A percentile compares a stretch with the other conserved stretches of the same genome.
These are phyloP conservation scores for Yamadazyma conglobata DNA, from an alignment of 1,139 yeast species.

Conservation along the genomic window DNA sequence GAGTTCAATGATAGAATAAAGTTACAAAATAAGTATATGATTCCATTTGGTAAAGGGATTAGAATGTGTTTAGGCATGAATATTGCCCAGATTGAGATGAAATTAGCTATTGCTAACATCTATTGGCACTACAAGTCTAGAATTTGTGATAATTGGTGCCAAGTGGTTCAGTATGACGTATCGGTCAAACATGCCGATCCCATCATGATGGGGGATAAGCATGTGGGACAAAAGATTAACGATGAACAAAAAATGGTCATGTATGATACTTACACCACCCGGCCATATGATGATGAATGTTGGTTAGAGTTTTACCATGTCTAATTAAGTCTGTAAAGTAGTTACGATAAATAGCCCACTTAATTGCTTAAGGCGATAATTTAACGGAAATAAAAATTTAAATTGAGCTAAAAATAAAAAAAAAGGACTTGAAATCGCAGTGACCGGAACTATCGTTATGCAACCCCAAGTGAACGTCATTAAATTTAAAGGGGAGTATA, in stretches of 20 bases:
- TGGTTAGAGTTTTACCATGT: slow-evolving; percentile 47
- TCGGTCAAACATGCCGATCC: slow-evolving; percentile 13
- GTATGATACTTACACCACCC: slow-evolving; percentile 51
- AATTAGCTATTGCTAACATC: slow-evolving; percentile 51
- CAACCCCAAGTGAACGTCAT: no score
- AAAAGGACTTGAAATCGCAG: no score
- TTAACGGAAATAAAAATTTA: no score
- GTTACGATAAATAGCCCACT: no score
- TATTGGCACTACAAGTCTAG: slow-evolving; percentile 45
- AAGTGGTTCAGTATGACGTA: slow-evolving; percentile 18
- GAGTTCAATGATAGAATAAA: slow-evolving; percentile 38
- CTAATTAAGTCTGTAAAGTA: no score
- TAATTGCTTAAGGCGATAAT: no score
- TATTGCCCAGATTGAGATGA: slow-evolving; percentile 65
- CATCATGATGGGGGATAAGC: slow-evolving; percentile 24
- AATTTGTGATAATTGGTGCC: slow-evolving; percentile 45
- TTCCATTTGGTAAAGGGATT: slow-evolving; percentile 74
- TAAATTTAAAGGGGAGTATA: no score
- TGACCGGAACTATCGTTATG: no score
- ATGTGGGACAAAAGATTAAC: slow-evolving; percentile 18
- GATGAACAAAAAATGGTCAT: slow-evolving; percentile 50
- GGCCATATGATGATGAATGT: slow-evolving; percentile 50
- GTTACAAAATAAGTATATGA: slow-evolving; percentile 50
- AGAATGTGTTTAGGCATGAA: slow-evolving; percentile 76
- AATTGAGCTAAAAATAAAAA: no score